Base-by-base conservation (phyloP, 2,329 filamentous ascomycete species). In the Escovopsis sp. region DNA sequence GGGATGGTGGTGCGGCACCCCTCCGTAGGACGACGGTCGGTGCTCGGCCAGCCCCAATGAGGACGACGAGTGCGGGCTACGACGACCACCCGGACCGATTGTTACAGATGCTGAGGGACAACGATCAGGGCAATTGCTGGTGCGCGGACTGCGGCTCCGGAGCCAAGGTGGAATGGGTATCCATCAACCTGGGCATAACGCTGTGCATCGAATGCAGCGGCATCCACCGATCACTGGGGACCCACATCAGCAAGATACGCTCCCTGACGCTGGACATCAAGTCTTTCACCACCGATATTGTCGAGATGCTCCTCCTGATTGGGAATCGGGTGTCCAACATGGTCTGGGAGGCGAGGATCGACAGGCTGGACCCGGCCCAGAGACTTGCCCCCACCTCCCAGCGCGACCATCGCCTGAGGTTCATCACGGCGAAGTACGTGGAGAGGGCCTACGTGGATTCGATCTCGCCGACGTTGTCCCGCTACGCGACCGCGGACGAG, bases 121-220 rank as follows among this genome's bases (percentile, higher is more conserved):
- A 82, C 40, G 91, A 98, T 55, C 83, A 94, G 54, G 88, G 86
- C 35, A 98, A 98, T 61, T 82, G 77, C 51, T 84, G 82, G 74
- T 98, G 91, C 58, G 91, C 91, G 12, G 91, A 98, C 59, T 98
- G 91, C 57, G 85, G 85, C 10, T 93, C 87, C 7, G 82, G 83
- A 32, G 76, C 80, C 55, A 96, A 95, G 65, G 88, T 94, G 19
- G 91, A 98, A 61, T 98, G 91, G 91, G 91, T 96, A 26, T 96
- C 91, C 0, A 94, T 98, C 63, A 98, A 98, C 55, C 72, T 98
- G 4, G 91, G 85, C 38, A 94, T 98, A 46, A 81, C 98, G 42
- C 73, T 98, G 18, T 98, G 91, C 65, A 95, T 95, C 58, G 89
- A 98, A 61, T 98, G 91, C 64, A 94, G 88, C 58, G 91, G 91